Conservation (phyloP, 2,329 filamentous ascomycete genomes). For the Chalara sp. region DNA sequence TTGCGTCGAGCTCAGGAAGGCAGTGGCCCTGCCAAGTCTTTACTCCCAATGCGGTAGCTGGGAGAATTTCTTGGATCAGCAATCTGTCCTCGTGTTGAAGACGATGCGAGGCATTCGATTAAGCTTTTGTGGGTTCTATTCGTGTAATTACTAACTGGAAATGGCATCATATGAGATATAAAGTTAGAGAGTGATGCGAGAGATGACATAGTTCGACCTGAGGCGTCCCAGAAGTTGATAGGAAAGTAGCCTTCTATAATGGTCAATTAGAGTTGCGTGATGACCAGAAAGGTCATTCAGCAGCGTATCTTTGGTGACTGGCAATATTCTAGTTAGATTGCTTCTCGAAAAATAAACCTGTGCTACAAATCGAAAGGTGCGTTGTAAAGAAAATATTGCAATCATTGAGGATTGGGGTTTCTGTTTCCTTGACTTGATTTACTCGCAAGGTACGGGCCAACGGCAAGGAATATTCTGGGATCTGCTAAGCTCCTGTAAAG, state of each 20-base stretch:
- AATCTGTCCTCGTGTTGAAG: no score
- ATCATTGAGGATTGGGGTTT: no score
- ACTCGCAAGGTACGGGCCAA: constrained; percentile 17
- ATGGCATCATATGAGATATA: constrained; percentile 32
- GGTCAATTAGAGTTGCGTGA: constrained; percentile 19
- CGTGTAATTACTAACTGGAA: constrained; percentile 29
- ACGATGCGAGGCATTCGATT: no score
- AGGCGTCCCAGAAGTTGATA: constrained; percentile 17
- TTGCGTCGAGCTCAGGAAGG: constrained; percentile 39
- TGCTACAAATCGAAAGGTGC: no score
- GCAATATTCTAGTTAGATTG: no score
- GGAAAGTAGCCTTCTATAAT: constrained; percentile 17
- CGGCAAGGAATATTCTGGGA: constrained; percentile 28
- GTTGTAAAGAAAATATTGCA: no score
- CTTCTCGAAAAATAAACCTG: no score
- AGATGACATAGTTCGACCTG: constrained; percentile 16
- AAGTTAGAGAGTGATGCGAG: constrained; percentile 31
- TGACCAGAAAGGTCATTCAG: constrained; percentile 24
- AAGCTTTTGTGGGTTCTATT: no score
- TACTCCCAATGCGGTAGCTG: constrained; percentile 31
- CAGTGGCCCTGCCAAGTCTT: constrained; percentile 32
- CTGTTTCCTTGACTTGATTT: neutral
- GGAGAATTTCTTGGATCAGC: no score
- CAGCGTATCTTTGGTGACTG: constrained; percentile 8
- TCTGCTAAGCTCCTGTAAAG: constrained; percentile 32